phyloP scores from a whole-genome alignment of 805 yeast genomes.

The Hanseniaspora opuntiae region DNA sequence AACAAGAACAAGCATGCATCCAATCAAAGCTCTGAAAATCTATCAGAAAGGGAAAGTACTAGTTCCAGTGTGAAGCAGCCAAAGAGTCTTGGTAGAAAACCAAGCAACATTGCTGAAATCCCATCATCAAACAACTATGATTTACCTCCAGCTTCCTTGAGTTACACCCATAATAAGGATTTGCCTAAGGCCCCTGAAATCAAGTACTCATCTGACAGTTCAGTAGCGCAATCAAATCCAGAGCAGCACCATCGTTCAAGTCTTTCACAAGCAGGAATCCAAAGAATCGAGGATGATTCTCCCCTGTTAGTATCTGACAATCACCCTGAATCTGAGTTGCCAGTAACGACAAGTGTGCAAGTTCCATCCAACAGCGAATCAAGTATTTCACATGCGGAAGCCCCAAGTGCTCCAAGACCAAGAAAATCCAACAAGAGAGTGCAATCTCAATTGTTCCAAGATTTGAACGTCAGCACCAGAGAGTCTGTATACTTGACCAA shows the following conservation, averaged over 20 bases:
- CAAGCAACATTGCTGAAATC: constrained; percentile 6
- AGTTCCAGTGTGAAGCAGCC: background rate
- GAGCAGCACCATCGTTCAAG: background rate
- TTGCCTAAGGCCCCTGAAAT: constrained; percentile 1
- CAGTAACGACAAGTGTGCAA: background rate
- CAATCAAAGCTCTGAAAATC: background rate
- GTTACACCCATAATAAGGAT: background rate
- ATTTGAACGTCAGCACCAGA: constrained; percentile 8
- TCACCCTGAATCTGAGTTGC: background rate
- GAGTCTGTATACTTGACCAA: constrained; percentile 18
- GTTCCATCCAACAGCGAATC: background rate
- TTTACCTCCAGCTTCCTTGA: background rate
- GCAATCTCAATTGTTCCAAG: constrained; percentile 5
- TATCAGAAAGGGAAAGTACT: background rate
- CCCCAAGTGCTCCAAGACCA: constrained; percentile 19
- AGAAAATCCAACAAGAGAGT: constrained; percentile 16
- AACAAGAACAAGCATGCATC: constrained; percentile 30
- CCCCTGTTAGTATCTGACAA: background rate
- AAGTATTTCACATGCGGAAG: constrained; percentile 11
- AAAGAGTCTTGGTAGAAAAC: background rate
- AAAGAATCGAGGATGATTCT: background rate
- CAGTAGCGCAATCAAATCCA: background rate
- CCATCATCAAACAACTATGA: background rate
- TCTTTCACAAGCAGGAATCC: background rate
- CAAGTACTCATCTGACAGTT: background rate